These are phyloP conservation scores for Nicotiana tomentosiformis DNA, from an alignment of 257 asterid genomes.

Conservation along the genomic window DNA sequence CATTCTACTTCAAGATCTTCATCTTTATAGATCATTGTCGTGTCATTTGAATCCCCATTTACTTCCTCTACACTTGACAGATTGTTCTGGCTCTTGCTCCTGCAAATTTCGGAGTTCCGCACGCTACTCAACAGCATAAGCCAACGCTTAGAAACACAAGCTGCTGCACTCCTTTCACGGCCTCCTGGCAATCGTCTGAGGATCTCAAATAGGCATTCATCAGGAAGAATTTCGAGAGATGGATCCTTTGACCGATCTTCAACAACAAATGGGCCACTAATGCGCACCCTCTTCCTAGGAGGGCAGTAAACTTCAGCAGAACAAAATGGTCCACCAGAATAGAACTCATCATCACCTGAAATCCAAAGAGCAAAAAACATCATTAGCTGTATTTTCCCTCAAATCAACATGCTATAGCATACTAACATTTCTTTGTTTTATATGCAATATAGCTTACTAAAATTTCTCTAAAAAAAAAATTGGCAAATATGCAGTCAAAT, in stretches of 20 bases:
- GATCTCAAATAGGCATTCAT: constrained; percentile 89
- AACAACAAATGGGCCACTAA: constrained; percentile 39
- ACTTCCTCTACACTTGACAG: constrained; percentile 10
- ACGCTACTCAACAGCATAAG: constrained; percentile 53
- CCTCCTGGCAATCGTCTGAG: constrained; percentile 63
- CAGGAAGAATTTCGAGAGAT: constrained; percentile 73
- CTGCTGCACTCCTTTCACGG: constrained; percentile 62
- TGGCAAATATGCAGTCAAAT: no score
- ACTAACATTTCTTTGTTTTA: not conserved
- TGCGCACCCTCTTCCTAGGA: constrained; percentile 63
- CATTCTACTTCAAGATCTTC: constrained; percentile 8
- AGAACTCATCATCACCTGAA: constrained; percentile 76
- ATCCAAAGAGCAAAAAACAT: not conserved
- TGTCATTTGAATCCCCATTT: not conserved
- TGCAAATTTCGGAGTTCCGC: constrained; percentile 52
- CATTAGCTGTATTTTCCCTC: not conserved
- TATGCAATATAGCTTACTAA: not conserved
- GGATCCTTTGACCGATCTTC: constrained; percentile 30
- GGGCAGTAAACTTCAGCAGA: constrained; percentile 69
- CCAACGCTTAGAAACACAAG: constrained; percentile 93
- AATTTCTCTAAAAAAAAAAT: no score
- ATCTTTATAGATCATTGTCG: constrained; percentile 1
- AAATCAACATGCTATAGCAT: not conserved
- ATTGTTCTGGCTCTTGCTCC: constrained; percentile 24
- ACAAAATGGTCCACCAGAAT: constrained; percentile 32